Percentiles rank a stretch among this genome's conserved stretches.
These are phyloP conservation scores for Boechera stricta DNA, from an alignment of 345 rosid species.

Conservation along the genomic window DNA sequence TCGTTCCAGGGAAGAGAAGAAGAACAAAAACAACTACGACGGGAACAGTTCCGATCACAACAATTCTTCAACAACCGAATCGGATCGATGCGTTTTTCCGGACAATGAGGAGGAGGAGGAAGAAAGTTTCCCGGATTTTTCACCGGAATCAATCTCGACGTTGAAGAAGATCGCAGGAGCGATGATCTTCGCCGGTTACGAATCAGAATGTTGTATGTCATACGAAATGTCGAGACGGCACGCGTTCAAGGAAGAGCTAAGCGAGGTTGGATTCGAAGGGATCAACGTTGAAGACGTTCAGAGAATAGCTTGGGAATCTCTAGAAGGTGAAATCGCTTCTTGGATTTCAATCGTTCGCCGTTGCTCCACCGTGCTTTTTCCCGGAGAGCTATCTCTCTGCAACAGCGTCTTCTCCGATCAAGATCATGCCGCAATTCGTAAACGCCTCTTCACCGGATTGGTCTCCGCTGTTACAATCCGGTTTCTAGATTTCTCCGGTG, in stretches of 20 bases:
- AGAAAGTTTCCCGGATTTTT: conserved; percentile 51
- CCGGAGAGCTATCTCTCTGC: conserved; percentile 59
- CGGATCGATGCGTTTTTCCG: conserved; percentile 28
- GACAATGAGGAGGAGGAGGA: conserved; percentile 13
- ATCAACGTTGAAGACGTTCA: conserved; percentile 76
- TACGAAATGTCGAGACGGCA: conserved; percentile 58
- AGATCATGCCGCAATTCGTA: conserved; percentile 40
- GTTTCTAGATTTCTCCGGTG: conserved; percentile 70
- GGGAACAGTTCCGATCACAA: conserved; percentile 36
- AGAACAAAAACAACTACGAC: conserved; percentile 2
- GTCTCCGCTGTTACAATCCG: conserved; percentile 52
- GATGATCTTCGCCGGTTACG: conserved; percentile 75
- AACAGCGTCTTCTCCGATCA: conserved; percentile 52
- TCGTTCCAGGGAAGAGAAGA: conserved; percentile 36
- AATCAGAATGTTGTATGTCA: conserved; percentile 64
- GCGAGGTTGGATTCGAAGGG: conserved; percentile 60
- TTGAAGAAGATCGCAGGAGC: conserved; percentile 60
- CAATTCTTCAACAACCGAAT: conserved; percentile 25
- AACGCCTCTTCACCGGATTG: conserved; percentile 58
- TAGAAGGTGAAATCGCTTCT: conserved; percentile 68
- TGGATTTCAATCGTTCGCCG: conserved; percentile 66
- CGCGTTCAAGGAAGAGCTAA: conserved; percentile 57
- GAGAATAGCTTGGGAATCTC: conserved; percentile 69
- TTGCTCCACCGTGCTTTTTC: conserved; percentile 52
- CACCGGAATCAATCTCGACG: conserved; percentile 49